Percentiles rank a stretch among this genome's conserved stretches.
phyloP scores from a whole-genome alignment of 305 asterid genomes.

The Fraxinus xanthoxyloides region DNA sequence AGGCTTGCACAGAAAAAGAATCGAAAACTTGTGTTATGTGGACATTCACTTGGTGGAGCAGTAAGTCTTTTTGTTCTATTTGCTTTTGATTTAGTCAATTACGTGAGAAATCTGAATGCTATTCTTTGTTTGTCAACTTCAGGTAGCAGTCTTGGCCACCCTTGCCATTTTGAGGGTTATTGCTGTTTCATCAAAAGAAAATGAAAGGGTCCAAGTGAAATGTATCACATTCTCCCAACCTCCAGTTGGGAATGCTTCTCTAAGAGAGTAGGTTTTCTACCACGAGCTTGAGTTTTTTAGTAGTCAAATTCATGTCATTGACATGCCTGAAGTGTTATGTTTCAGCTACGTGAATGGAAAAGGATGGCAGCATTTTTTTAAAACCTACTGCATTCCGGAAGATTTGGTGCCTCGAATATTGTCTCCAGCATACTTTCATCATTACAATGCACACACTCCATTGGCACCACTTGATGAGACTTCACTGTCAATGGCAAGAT shows the following conservation, averaged over 20 bases:
- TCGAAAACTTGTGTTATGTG: constrained; percentile 88
- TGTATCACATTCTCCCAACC: constrained; percentile 99
- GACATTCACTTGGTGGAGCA: constrained; percentile 99
- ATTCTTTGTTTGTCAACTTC: constrained; percentile 23
- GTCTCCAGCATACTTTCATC: constrained; percentile 99
- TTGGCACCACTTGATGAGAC: constrained; percentile 43
- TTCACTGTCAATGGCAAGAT: constrained; percentile 42
- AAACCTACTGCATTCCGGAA: constrained; percentile 97
- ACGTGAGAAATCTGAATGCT: not conserved
- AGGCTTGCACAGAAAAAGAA: constrained; percentile 95
- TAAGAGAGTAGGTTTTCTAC: constrained; percentile 69
- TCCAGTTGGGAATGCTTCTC: constrained; percentile 97
- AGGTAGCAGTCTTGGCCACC: constrained; percentile 97
- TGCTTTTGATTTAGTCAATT: constrained; percentile 16
- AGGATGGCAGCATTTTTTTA: constrained; percentile 89
- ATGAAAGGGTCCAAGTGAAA: constrained; percentile 84
- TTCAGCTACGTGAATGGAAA: constrained; percentile 84
- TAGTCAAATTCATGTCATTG: constrained; percentile 15
- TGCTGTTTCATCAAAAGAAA: constrained; percentile 72
- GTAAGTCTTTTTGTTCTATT: constrained; percentile 43
- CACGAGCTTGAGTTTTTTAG: constrained; percentile 17
- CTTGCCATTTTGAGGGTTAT: constrained; percentile 91
- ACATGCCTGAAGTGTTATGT: constrained; percentile 28
- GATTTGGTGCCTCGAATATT: constrained; percentile 97
- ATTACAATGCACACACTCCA: constrained; percentile 60